Conservation (phyloP, 495 filamentous ascomycete species). For the Penicillium parvum region DNA sequence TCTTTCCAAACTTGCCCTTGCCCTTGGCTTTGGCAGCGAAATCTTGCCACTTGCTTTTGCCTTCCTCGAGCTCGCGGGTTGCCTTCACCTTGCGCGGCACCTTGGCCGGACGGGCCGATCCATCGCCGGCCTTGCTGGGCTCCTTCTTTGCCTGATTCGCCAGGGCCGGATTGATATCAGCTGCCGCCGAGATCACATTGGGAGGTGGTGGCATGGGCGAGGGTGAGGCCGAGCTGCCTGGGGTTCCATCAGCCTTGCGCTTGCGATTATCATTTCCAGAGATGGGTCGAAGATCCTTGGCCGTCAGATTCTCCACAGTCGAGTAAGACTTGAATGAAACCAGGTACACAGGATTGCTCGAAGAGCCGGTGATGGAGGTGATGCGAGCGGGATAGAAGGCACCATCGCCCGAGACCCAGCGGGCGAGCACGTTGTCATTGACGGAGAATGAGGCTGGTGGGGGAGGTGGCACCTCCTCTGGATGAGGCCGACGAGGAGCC, state of each 20-base stretch:
- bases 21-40: conserved; percentile 76
- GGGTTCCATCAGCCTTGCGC: conserved; percentile 82
- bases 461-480: conserved; percentile 37
- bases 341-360: conserved; percentile 80
- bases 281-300: conserved; percentile 79
- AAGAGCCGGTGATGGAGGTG: conserved; percentile 87
- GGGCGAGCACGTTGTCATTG: conserved; percentile 85
- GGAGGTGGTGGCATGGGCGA: conserved; percentile 41
- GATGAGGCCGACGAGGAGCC: conserved; percentile 42
- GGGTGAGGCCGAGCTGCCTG: conserved; percentile 48
- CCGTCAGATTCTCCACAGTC: conserved; percentile 77
- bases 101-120: conserved; percentile 60
- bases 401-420: conserved; percentile 86
- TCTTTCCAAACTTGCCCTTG: conserved; percentile 79
- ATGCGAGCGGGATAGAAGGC: conserved; percentile 90
- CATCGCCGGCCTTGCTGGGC: conserved; percentile 62
- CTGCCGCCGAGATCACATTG: conserved; percentile 82
- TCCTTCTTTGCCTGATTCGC: conserved; percentile 67
- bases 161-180: conserved; percentile 75
- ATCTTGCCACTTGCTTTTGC: conserved; percentile 92
- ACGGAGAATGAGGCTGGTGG: conserved; percentile 63
- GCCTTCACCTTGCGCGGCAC: conserved; percentile 81
- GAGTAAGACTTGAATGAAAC: conserved; percentile 88
- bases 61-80: conserved; percentile 80
- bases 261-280: conserved; percentile 65